A percentile compares a stretch with the other conserved stretches of the same genome.
These are phyloP conservation scores for Stygiomarasmius scandens DNA, from an alignment of 1,284 basidiomycete species.

Conservation along the genomic window DNA sequence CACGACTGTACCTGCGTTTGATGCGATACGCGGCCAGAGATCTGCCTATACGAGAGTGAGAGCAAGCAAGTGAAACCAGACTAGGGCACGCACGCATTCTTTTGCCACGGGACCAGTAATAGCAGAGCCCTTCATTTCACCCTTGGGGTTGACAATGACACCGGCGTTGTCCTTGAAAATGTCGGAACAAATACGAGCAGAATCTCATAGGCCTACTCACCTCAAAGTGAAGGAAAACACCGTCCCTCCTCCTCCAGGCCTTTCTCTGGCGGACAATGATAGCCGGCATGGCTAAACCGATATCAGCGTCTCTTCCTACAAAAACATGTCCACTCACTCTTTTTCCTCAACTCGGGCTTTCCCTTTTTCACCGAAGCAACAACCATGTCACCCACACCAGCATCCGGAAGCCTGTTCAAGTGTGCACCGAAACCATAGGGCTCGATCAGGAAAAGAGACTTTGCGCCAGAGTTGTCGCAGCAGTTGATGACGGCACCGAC, in stretches of 20 bases:
- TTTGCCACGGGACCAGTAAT: constrained; percentile 98
- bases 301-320: not conserved
- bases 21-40: constrained; percentile 99
- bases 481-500: constrained; percentile 99
- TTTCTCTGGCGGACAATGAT: constrained; percentile 98
- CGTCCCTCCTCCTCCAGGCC: constrained; percentile 96
- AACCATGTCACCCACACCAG: constrained; percentile 98
- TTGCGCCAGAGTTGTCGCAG: constrained; percentile 99
- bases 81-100: constrained; percentile 77
- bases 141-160: constrained; percentile 98
- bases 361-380: constrained; percentile 99
- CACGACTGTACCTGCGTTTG: constrained; percentile 98
- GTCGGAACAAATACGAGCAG: not conserved
- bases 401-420: constrained; percentile 97
- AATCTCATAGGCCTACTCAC: constrained; percentile 37
- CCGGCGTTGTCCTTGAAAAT: constrained; percentile 82
- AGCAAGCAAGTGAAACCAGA: constrained; percentile 4
- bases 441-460: constrained; percentile 91
- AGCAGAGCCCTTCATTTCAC: constrained; percentile 99
- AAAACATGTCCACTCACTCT: constrained; percentile 66
- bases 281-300: constrained; percentile 85
- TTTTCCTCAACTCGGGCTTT: constrained; percentile 99
- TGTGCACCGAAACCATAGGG: constrained; percentile 94
- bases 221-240: constrained; percentile 99
- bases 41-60: constrained; percentile 67